These are phyloP conservation scores for Prunus mira DNA, from an alignment of 306 rosid species.

Conservation along the genomic window DNA sequence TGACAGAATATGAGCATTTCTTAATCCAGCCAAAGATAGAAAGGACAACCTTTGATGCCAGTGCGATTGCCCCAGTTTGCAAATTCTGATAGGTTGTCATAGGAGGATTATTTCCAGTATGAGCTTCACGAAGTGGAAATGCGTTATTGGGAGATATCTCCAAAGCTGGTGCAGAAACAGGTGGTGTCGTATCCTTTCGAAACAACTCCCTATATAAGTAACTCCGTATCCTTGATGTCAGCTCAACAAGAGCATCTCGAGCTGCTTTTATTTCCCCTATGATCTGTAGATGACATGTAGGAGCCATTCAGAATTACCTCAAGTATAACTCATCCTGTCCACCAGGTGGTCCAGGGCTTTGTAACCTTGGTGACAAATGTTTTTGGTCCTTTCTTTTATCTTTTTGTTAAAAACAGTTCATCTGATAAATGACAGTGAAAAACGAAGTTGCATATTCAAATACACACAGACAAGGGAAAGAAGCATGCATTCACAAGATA, in stretches of 20 bases:
- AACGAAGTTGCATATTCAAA: slow-evolving; percentile 5
- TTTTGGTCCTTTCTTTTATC: slow-evolving; percentile 14
- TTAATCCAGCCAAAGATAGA: slow-evolving; percentile 16
- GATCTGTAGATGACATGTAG: slow-evolving; percentile 51
- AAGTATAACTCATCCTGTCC: slow-evolving; percentile 15
- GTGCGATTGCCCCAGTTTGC: slow-evolving; percentile 45
- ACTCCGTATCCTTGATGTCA: slow-evolving; percentile 86
- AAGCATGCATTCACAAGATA: slow-evolving; percentile 6
- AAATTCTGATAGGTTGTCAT: slow-evolving; percentile 44
- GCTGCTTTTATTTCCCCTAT: slow-evolving; percentile 93
- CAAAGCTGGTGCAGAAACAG: slow-evolving; percentile 36
- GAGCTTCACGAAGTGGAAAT: slow-evolving; percentile 45
- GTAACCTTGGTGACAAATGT: slow-evolving; percentile 13
- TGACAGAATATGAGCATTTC: slow-evolving; percentile 2
- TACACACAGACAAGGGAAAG: background rate
- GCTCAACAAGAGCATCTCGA: slow-evolving; percentile 86
- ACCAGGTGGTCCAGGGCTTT: slow-evolving; percentile 10
- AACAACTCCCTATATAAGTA: slow-evolving; percentile 66
- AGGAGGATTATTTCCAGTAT: slow-evolving; percentile 38
- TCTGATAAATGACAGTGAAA: background rate
- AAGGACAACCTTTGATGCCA: slow-evolving; percentile 55
- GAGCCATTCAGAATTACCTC: slow-evolving; percentile 19
- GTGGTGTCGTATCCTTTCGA: slow-evolving; percentile 58
- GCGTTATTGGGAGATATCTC: slow-evolving; percentile 51
- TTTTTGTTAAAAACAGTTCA: slow-evolving; percentile 14